phyloP scores from a whole-genome alignment of 2,329 filamentous ascomycete species.

The Neodidymelliopsis sp. region DNA sequence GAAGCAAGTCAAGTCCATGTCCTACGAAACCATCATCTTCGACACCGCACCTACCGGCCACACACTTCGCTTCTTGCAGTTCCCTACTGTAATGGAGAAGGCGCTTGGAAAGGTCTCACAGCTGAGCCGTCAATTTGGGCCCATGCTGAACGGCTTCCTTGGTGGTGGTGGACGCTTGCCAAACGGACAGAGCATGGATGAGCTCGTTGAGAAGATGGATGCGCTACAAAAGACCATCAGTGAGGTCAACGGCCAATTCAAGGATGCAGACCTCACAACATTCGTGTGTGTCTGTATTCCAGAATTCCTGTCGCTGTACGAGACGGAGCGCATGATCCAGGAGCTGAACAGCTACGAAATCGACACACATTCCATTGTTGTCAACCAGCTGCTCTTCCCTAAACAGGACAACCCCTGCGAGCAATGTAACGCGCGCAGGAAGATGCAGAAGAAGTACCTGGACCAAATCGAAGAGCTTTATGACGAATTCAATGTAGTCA shows the following conservation, averaged over 20 bases:
- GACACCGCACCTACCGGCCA: conserved; percentile 98
- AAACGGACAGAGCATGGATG: conserved; percentile 90
- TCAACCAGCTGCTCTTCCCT: conserved; percentile 96
- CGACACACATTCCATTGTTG: conserved; percentile 96
- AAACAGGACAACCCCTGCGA: conserved; percentile 85
- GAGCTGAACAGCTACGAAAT: conserved; percentile 92
- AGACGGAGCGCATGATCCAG: conserved; percentile 99
- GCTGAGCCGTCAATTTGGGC: conserved; percentile 91
- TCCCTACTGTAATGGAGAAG: conserved; percentile 97
- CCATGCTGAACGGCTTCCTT: conserved; percentile 92
- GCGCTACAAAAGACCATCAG: conserved; percentile 88
- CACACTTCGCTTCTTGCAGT: conserved; percentile 97
- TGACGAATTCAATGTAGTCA: conserved; percentile 98
- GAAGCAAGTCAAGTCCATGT: conserved; percentile 98
- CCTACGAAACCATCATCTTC: conserved; percentile 99
- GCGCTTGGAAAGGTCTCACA: conserved; percentile 96
- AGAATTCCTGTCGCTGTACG: conserved; percentile 95
- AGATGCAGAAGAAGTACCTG: conserved; percentile 99
- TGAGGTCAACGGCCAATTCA: conserved; percentile 98
- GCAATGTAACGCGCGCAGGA: conserved; percentile 91
- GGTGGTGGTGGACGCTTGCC: conserved; percentile 79
- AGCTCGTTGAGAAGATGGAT: conserved; percentile 95
- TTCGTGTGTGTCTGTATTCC: conserved; percentile 99
- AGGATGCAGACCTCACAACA: conserved; percentile 92
- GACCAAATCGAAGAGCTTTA: conserved; percentile 99